These are phyloP conservation scores for Rutstroemia sydowiana DNA, from an alignment of 2,329 filamentous ascomycete species.

Conservation along the genomic window DNA sequence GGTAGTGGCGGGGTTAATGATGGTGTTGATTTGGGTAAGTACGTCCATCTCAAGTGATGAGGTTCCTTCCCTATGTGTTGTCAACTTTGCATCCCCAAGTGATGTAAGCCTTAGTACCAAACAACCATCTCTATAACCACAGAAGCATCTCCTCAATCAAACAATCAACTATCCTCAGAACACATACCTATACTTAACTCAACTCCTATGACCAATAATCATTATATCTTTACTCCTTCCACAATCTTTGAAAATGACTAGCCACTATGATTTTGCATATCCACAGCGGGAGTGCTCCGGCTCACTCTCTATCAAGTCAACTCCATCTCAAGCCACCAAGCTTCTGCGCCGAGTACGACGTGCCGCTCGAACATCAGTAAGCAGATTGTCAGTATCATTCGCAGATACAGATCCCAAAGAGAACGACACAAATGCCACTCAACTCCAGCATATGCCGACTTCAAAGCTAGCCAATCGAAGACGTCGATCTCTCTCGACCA, in stretches of 20 bases:
- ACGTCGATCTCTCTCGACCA: conserved; percentile 21
- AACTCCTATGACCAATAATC: neutral
- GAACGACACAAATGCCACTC: conserved; percentile 4
- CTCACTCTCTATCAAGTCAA: neutral
- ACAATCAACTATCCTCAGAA: too few species aligned
- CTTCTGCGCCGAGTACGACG: conserved; percentile 4
- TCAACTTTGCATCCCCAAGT: too few species aligned
- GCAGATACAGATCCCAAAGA: conserved; percentile 1
- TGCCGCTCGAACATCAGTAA: conserved; percentile 4
- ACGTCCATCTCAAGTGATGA: too few species aligned
- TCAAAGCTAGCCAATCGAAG: conserved; percentile 3
- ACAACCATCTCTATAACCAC: too few species aligned
- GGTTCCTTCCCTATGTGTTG: too few species aligned
- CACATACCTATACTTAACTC: too few species aligned
- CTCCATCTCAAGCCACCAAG: neutral
- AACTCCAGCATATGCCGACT: neutral
- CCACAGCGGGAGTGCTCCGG: conserved; percentile 4
- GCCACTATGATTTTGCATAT: conserved; percentile 1
- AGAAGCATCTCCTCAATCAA: too few species aligned
- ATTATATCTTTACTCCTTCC: neutral
- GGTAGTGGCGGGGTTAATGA: too few species aligned
- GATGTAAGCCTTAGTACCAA: too few species aligned
- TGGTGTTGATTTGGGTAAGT: too few species aligned
- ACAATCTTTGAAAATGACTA: conserved; percentile 3
- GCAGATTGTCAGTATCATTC: conserved; percentile 4